Conservation (phyloP, 345 rosid genomes). For the Gossypium longicalyx region DNA sequence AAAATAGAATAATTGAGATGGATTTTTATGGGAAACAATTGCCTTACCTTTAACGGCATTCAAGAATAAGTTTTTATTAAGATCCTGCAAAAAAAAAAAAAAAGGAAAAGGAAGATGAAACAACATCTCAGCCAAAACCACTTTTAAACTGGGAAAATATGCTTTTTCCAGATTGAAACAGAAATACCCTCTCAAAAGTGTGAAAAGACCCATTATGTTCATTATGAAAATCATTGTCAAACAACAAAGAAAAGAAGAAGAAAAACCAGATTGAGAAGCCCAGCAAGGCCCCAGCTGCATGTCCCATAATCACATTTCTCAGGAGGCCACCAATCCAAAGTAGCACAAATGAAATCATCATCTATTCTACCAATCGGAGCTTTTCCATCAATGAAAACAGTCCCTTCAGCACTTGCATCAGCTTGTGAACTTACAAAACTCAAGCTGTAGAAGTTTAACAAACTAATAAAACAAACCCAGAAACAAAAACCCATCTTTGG, state of each 20-base stretch:
- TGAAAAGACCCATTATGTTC: neutral
- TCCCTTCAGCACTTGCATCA: constrained; percentile 34
- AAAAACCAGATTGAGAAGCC: constrained; percentile 88
- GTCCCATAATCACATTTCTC: constrained; percentile 94
- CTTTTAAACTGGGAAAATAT: neutral
- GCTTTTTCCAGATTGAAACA: constrained; percentile 1
- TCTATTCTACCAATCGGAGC: constrained; percentile 62
- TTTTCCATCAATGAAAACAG: constrained; percentile 49
- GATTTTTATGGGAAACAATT: neutral
- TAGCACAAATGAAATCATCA: constrained; percentile 87
- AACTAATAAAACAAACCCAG: constrained; percentile 22
- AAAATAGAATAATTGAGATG: neutral
- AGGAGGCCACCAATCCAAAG: constrained; percentile 99
- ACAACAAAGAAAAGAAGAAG: neutral
- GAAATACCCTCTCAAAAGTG: neutral
- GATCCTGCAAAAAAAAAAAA: constrained; percentile 47
- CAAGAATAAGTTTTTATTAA: constrained; percentile 41
- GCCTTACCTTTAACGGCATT: constrained; percentile 54
- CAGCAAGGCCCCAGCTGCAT: constrained; percentile 84
- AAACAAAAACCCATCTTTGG: constrained; percentile 24
- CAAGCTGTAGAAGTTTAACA: constrained; percentile 10
- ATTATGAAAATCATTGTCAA: neutral
- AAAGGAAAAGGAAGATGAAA: neutral
- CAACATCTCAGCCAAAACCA: neutral
- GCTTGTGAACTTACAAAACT: constrained; percentile 24